Evolutionary conservation across 306 rosid genomes (phyloP), one percentile per base, ranked within the genome.

Genomic region (Vigna trinervia): DNA sequence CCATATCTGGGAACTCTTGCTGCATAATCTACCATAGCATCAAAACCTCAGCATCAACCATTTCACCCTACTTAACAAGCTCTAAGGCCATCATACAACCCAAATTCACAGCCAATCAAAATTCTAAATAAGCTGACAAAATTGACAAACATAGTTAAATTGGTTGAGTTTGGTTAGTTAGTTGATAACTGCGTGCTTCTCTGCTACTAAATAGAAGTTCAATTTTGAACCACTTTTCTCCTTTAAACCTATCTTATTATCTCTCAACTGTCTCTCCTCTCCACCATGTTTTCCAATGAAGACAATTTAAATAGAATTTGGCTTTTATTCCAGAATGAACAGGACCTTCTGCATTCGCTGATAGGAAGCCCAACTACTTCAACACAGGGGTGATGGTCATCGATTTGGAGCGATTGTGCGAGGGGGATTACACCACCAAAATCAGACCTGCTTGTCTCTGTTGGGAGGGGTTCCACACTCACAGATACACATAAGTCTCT

Each of bases 1-100:
- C 97, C 97, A 95, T 89, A 46, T 95, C 99, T 8, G 99, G 92
- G 80, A 95, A 95, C 50, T 95, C 97, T 81, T 95, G 97, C 66
- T 95, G 99, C 2, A 17, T 17, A 80, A 95, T 90, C 99, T 95
- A 92, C 60, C 77, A 81, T 81, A 53, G 61, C 76, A 77, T 65
- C 78, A 82, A 80, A 17, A 17, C 19, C 19, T 17, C 19, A 53
- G 61, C 76, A 77, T 65, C 78, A 82, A 80, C 54, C 64, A 38
- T 39, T 45, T 45, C 52, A 74, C 22, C 39, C 65, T 64, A 47
- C 63, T 74, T 58, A 65, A 47, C 63, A 77, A 78, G 26, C 74
- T 77, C 41, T 74, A 78, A 73, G 69, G 39, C 68, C 63, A 56
- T 68, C 34, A 54, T 7, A 56, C 47, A 76, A 59, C 58, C 48